Evolutionary conservation across 1,284 basidiomycete genomes (phyloP), one percentile per base, ranked within the genome.

Genomic region (Agroathelia rolfsii): DNA sequence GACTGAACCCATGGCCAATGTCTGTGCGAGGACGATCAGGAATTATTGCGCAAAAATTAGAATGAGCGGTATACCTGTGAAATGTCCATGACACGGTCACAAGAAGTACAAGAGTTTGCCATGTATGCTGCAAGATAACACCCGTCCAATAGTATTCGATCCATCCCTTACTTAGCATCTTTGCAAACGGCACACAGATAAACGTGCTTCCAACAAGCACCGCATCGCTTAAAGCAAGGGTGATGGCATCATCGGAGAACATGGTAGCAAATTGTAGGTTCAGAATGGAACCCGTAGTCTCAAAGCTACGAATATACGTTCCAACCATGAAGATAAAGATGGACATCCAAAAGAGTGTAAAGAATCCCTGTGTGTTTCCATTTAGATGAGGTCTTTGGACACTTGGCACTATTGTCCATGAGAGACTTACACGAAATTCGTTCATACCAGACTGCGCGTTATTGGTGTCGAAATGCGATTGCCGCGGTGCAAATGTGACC

Each of bases 1-100:
- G 89, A 89, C 55, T 98, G 94, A 2, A 97, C 93, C 93, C 94
- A 96, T 23, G 89, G 90, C 93, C 92, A 97, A 45, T 90, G 72
- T 34, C 87, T 80, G 43, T 9, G 20, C n/a, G n/a, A 35, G 19
- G 24, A 18, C 19, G 32, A 35, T 24, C 20, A 23, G 24, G n/a
- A 27, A 7, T 19, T 11, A 28, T 39, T 13, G 18, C 22, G 6
- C 7, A 20, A 35, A 12, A 21, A 34, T 3, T 23, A 18, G n/a
- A 28, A 17, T n/a, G 6, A 34, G 34, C 40, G 19, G 27, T 3
- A 20, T 42, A 74, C 77, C 81, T 61, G 43, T 86, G 74, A 52
- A 84, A 87, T 0, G 85, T 88, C 85, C 86, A 92, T 18, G 61
- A 70, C n/a, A 95, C 68, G 2, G 82, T 81, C 10, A 65, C 57